Conservation (phyloP, 805 yeast genomes). For the Komagataella kurtzmanii region DNA sequence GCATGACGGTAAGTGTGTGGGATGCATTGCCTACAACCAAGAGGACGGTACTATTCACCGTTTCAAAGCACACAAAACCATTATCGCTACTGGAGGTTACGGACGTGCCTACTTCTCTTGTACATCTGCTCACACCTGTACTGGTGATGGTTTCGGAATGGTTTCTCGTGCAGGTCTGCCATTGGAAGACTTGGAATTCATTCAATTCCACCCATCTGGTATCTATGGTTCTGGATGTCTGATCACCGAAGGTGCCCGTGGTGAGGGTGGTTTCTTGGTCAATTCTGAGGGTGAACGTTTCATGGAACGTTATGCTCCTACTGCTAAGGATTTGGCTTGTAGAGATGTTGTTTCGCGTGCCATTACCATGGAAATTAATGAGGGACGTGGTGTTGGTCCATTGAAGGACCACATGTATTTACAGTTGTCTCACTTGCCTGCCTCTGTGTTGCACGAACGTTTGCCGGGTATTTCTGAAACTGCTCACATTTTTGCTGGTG, state of each 20-base stretch:
- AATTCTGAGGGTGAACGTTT: slow-evolving; percentile 98
- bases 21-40: slow-evolving; percentile 95
- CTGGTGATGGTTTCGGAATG: slow-evolving; percentile 99
- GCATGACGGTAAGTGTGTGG: slow-evolving; percentile 93
- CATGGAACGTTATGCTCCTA: slow-evolving; percentile 99
- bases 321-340: slow-evolving; percentile 95
- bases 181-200: slow-evolving; percentile 91
- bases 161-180: slow-evolving; percentile 98
- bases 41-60: slow-evolving; percentile 98
- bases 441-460: slow-evolving; percentile 84
- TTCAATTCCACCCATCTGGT: slow-evolving; percentile 99
- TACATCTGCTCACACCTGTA: slow-evolving; percentile 98
- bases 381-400: slow-evolving; percentile 98
- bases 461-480: slow-evolving; percentile 99
- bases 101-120: slow-evolving; percentile 98
- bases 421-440: slow-evolving; percentile 90
- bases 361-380: slow-evolving; percentile 96
- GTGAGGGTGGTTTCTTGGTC: slow-evolving; percentile 97
- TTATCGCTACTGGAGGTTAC: slow-evolving; percentile 97
- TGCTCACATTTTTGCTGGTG: slow-evolving; percentile 97
- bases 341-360: slow-evolving; percentile 98
- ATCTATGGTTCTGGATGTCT: slow-evolving; percentile 98
- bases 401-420: slow-evolving; percentile 88
- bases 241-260: slow-evolving; percentile 99
- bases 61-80: slow-evolving; percentile 93